Evolutionary conservation across 805 yeast species (phyloP).

Genomic region (Candida wancherniae): DNA sequence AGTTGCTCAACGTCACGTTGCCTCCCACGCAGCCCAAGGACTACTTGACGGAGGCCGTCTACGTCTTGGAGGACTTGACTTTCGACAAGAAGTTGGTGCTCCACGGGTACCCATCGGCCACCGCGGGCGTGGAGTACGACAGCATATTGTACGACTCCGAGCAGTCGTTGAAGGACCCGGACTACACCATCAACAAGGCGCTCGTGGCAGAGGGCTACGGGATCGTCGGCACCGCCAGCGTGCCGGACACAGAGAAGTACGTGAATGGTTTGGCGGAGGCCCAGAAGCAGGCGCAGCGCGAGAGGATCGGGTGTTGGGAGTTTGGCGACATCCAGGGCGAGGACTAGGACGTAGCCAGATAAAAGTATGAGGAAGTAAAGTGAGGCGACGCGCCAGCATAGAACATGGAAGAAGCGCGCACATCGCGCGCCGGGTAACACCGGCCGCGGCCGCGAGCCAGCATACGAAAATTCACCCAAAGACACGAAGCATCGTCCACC

Average conservation of each 20-base stretch:
- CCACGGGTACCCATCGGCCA: constrained; percentile 40
- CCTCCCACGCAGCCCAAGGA: constrained; percentile 57
- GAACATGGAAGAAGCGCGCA: too few relatives aligned
- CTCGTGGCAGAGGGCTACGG: constrained; percentile 59
- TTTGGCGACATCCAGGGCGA: constrained; percentile 67
- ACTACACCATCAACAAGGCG: constrained; percentile 56
- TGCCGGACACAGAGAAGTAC: constrained; percentile 32
- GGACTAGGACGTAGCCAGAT: too few relatives aligned
- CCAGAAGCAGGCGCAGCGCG: constrained; percentile 46
- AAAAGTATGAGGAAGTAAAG: too few relatives aligned
- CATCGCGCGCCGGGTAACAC: too few relatives aligned
- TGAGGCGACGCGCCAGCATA: too few relatives aligned
- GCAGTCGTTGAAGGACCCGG: constrained; percentile 48
- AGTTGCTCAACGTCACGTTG: constrained; percentile 47
- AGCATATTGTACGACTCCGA: constrained; percentile 54
- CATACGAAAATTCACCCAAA: too few relatives aligned
- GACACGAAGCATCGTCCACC: too few relatives aligned
- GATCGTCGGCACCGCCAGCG: constrained; percentile 39
- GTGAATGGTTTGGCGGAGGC: constrained; percentile 32
- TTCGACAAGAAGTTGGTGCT: constrained; percentile 53
- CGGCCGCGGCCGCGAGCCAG: too few relatives aligned
- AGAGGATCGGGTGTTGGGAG: constrained; percentile 66
- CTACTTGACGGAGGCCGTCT: constrained; percentile 50
- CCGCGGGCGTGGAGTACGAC: constrained; percentile 42
- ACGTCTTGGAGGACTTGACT: constrained; percentile 48